Evolutionary conservation across 768 basidiomycete species (phyloP), one percentile per base, ranked within the genome.

Genomic region (Boletus sp.): DNA sequence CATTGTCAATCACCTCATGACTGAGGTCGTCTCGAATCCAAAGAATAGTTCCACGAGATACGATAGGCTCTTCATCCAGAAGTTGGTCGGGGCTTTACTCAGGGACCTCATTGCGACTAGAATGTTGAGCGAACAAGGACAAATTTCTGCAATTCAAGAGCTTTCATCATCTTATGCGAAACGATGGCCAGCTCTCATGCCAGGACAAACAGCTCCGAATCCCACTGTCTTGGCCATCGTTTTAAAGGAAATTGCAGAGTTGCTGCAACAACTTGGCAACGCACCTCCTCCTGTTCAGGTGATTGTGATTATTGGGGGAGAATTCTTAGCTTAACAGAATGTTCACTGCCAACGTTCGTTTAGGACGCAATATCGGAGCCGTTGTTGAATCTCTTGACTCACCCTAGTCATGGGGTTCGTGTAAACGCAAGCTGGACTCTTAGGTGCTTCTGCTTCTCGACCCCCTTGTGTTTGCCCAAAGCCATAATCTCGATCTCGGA

Each of bases 141-240:
- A 98, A 72, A 95, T 98, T 46, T 77, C 79, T 29, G 95, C 95
- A 2, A 90, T 97, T 35, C 86, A 90, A 64, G 95, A 97, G 62
- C 76, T 97, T 41, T 86, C 91, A 0, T 86, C 79, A 36, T 77
- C 81, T 5, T 97, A 93, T 69, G 76, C 97, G 57, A 93, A 90
- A 71, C 82, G 92, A 51, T 98, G 94, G 93, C 94, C 94, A 1
- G 89, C 92, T 0, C 83, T 96, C 73, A 86, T 98, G 82, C 93
- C 93, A 10, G 92, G 92, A 7, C 87, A 92, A 61, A 75, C 76
- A 18, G 82, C 87, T 0, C 91, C 94, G 0, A 76, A 74, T 36
- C 80, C 89, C 7, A 68, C 83, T 1, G 83, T 90, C 1, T 77
- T 98, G 7, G 81, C 85, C 2, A 79, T 95, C 32, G 86, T 84